These are phyloP conservation scores for Solanum tacnaense DNA, from an alignment of 257 asterid genomes.

Conservation along the genomic window DNA sequence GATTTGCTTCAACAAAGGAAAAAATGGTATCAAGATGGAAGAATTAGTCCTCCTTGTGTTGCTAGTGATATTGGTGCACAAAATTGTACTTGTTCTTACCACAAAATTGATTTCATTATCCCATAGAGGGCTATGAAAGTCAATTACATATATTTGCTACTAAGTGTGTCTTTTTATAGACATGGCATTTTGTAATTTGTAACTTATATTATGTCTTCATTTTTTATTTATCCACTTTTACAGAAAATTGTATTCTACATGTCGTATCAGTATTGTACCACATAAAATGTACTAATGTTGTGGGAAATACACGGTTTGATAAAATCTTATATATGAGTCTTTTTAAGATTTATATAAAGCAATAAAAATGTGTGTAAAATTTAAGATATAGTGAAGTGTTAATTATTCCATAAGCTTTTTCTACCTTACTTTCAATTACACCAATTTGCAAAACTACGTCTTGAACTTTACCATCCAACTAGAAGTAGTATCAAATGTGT, in stretches of 20 bases:
- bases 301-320: neutral
- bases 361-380: neutral
- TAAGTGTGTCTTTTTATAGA: neutral
- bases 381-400: neutral
- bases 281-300: neutral
- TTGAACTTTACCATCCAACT: neutral
- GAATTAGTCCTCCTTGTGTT: slow-evolving; percentile 1
- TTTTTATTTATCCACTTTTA: neutral
- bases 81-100: neutral
- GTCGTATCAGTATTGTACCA: neutral
- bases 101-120: neutral
- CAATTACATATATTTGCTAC: neutral
- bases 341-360: neutral
- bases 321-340: neutral
- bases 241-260: neutral
- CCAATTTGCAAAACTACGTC: neutral
- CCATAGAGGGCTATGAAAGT: neutral
- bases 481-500: neutral
- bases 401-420: neutral
- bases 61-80: neutral
- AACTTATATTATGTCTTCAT: neutral
- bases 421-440: neutral
- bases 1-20: neutral
- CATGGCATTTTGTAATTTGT: neutral
- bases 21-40: slow-evolving; percentile 1